Percentiles rank a stretch among this genome's conserved stretches.
Evolutionary conservation across 495 filamentous ascomycete species (phyloP).

Genomic region (Podospora pseudoanserina): DNA sequence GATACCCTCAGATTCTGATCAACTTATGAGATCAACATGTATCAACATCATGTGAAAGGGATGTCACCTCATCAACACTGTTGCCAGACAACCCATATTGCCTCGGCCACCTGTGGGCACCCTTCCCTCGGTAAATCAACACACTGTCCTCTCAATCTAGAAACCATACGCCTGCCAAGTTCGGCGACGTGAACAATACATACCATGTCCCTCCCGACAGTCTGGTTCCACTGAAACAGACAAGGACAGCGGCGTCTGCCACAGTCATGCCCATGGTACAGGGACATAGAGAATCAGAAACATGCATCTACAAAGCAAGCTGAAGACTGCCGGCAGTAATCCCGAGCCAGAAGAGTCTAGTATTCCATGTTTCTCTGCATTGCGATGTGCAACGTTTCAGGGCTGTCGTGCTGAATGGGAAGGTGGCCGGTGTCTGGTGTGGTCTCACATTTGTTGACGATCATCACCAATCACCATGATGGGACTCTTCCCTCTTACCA

Average conservation of each 20-base stretch:
- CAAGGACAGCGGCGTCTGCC: not conserved
- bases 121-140: not conserved
- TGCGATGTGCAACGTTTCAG: not conserved
- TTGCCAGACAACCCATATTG: not conserved
- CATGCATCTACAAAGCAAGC: not conserved
- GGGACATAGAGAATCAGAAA: not conserved
- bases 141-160: not conserved
- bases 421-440: not conserved
- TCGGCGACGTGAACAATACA: not conserved
- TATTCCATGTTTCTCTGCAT: not conserved
- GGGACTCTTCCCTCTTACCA: too few relatives aligned
- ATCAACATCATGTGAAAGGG: not conserved
- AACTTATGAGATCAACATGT: not conserved
- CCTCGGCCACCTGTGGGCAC: not conserved
- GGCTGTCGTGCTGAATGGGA: not conserved
- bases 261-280: not conserved
- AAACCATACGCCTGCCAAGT: not conserved
- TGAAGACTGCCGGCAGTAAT: not conserved
- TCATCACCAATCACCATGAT: not conserved
- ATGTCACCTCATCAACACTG: not conserved
- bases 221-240: slow-evolving; percentile 1
- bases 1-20: not conserved
- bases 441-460: not conserved
- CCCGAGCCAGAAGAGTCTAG: not conserved
- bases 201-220: not conserved